Conservation (phyloP, 2,329 filamentous ascomycete genomes). For the Cordyceps farinosa region DNA sequence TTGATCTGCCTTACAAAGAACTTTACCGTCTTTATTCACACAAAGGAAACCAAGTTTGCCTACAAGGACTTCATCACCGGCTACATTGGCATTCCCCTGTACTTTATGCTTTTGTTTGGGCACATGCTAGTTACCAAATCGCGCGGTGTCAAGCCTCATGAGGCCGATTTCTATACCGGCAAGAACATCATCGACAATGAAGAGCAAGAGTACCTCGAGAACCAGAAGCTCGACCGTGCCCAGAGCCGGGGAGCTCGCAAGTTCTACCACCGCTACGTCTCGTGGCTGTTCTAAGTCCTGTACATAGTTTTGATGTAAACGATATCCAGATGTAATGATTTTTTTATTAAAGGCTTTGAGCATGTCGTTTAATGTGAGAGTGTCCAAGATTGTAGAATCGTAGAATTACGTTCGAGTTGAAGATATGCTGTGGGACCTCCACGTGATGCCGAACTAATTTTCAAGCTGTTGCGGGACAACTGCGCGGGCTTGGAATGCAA, state of each 20-base stretch:
- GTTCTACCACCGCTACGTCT: constrained; percentile 37
- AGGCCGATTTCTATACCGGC: constrained; percentile 67
- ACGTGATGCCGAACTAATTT: constrained; percentile 14
- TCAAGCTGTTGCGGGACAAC: constrained; percentile 7
- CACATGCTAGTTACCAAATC: constrained; percentile 58
- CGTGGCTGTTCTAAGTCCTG: constrained; percentile 35
- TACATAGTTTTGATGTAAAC: constrained; percentile 4
- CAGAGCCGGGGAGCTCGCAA: constrained; percentile 27
- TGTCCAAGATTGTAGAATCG: background rate
- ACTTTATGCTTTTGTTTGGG: constrained; percentile 64
- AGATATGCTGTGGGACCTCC: constrained; percentile 1
- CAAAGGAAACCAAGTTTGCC: constrained; percentile 55
- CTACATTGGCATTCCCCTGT: constrained; percentile 73
- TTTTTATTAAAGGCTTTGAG: background rate
- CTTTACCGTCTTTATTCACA: constrained; percentile 65
- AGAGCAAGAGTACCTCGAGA: constrained; percentile 63
- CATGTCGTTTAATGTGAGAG: background rate
- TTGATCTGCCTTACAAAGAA: constrained; percentile 80
- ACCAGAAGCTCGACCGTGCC: constrained; percentile 29
- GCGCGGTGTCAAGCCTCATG: constrained; percentile 51
- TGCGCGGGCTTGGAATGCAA: background rate
- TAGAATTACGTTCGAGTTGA: background rate
- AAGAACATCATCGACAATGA: constrained; percentile 72
- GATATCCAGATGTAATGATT: constrained; percentile 8
- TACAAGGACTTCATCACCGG: constrained; percentile 76